Base-by-base conservation (phyloP, 192 early-diverging fungal genomes). In the Backusella luteola region DNA sequence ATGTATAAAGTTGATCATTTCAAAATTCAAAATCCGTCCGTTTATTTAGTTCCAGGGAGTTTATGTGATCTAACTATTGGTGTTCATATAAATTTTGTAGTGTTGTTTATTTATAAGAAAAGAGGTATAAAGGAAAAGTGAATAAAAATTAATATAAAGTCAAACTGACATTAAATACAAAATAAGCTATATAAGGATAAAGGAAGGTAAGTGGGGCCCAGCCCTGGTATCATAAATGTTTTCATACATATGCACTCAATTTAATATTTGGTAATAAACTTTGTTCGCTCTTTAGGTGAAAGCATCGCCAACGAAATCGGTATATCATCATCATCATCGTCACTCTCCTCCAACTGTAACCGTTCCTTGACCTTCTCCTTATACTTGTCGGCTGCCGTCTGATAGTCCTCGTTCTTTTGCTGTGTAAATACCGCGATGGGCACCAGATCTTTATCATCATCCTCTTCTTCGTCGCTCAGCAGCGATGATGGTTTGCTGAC, bases 371-470 rank as follows among this genome's bases (percentile, higher is more conserved):
- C 77, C 38, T 70, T 79, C 66, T 79, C 77, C 49, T 79, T 79
- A 26, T 79, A 79, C 29, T 79, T 79, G 35, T 69, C 77, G 15
- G 77, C 77, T 5, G 77, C 77, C 0, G 77, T 69, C n/a, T 74
- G 73, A 15, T 73, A 69, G 2, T 70, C 39, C 23, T 53, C 66
- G 1, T 38, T 41, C 63, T 59, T 34, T 36, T 29, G 7, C 9
- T 41, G 17, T 49, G 14, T 53, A 5, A 76, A 35, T 5, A 17
- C 34, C 0, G 79, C 79, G 42, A 80, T 80, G 3, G 79, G 79
- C 3, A 80, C 36, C 29, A 73, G 36, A 73, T 80, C 79, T n/a
- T 80, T 63, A 68, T 80, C 79, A 59, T 80, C 79, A 14, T 80
- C 79, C 34, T 80, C 79, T 42, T 80, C 68, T 5, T 76, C 63